Evolutionary conservation across 805 yeast genomes (phyloP).

Genomic region (Yamadazyma laniorum): DNA sequence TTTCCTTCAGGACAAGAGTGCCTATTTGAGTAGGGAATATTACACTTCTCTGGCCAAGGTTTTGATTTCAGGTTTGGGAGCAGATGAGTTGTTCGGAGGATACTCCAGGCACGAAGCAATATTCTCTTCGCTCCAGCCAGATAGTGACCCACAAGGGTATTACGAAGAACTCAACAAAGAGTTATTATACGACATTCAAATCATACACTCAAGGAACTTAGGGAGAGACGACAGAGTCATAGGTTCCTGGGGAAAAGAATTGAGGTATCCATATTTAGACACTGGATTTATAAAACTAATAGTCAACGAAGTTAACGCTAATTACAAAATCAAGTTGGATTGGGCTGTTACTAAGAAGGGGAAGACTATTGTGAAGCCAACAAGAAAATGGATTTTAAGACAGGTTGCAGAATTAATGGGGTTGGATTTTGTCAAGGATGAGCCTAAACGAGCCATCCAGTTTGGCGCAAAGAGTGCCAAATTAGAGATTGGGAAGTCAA

Average conservation of each 20-base stretch:
- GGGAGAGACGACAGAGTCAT: slow-evolving; percentile 92
- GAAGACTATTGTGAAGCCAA: slow-evolving; percentile 20
- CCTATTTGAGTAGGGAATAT: neutral
- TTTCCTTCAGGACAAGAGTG: slow-evolving; percentile 13
- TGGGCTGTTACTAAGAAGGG: slow-evolving; percentile 28
- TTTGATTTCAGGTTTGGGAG: slow-evolving; percentile 89
- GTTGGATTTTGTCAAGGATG: slow-evolving; percentile 58
- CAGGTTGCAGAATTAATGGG: slow-evolving; percentile 50
- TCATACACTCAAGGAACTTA: slow-evolving; percentile 75
- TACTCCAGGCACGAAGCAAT: slow-evolving; percentile 77
- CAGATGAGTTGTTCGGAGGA: slow-evolving; percentile 96
- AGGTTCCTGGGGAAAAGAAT: slow-evolving; percentile 83
- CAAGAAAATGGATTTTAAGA: slow-evolving; percentile 58
- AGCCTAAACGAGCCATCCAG: slow-evolving; percentile 91
- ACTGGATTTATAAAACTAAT: slow-evolving; percentile 53
- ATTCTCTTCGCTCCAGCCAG: slow-evolving; percentile 28
- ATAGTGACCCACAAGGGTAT: slow-evolving; percentile 17
- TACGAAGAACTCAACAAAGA: slow-evolving; percentile 52
- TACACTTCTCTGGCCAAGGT: slow-evolving; percentile 64
- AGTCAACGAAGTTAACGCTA: slow-evolving; percentile 48
- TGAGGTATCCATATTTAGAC: slow-evolving; percentile 84
- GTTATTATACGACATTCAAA: slow-evolving; percentile 64
- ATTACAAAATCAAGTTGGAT: slow-evolving; percentile 37
- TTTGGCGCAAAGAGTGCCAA: slow-evolving; percentile 96
- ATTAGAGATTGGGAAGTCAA: slow-evolving; percentile 77